A percentile compares a stretch with the other conserved stretches of the same genome.
Evolutionary conservation across 805 yeast genomes (phyloP).

Genomic region (Ogataea pini): DNA sequence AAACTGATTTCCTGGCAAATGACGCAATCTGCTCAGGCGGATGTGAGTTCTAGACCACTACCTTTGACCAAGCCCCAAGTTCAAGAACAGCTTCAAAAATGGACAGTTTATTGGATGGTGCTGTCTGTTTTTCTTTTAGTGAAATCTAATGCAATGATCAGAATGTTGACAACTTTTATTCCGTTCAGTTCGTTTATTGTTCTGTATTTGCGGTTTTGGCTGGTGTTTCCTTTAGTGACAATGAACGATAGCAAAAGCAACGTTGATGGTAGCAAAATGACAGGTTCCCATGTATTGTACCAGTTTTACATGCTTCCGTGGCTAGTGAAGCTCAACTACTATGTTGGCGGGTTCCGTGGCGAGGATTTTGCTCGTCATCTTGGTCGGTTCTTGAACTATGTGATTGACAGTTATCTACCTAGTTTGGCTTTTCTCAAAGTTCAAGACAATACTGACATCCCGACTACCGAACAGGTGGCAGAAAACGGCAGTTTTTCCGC

Average conservation of each 20-base stretch:
- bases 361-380: constrained; percentile 11
- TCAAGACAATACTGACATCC: neutral
- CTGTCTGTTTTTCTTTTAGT: constrained; percentile 37
- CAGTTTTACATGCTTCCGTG: constrained; percentile 50
- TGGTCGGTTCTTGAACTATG: constrained; percentile 14
- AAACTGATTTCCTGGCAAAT: constrained; percentile 20
- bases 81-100: constrained; percentile 22
- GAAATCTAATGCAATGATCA: constrained; percentile 23
- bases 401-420: constrained; percentile 18
- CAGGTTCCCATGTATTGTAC: constrained; percentile 56
- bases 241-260: constrained; percentile 23
- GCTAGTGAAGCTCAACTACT: constrained; percentile 43
- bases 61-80: neutral
- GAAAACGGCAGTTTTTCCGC: constrained; percentile 6
- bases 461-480: constrained; percentile 3
- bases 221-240: constrained; percentile 48
- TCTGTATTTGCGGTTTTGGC: constrained; percentile 57
- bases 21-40: neutral
- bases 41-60: neutral
- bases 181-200: constrained; percentile 58
- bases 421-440: constrained; percentile 15
- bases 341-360: constrained; percentile 16
- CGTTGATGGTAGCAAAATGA: constrained; percentile 19
- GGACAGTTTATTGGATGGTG: constrained; percentile 71
- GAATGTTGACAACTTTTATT: constrained; percentile 46